Conservation (phyloP, 306 rosid genomes). For the Malus sylvestris region DNA sequence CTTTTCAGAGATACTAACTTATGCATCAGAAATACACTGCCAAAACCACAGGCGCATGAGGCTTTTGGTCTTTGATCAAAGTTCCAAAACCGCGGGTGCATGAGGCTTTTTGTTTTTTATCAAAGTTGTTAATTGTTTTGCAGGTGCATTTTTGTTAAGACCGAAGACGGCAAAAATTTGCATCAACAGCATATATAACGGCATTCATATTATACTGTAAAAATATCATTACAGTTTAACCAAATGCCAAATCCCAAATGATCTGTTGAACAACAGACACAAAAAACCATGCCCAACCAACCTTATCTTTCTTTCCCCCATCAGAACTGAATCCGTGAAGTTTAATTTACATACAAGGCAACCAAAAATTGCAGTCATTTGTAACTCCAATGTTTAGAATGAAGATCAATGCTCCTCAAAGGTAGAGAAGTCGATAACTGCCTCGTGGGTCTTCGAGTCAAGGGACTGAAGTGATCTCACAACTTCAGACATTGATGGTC, state of each 20-base stretch:
- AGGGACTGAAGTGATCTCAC: constrained; percentile 63
- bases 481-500: constrained; percentile 77
- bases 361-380: background rate
- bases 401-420: constrained; percentile 36
- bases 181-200: background rate
- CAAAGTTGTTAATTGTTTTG: too few species aligned
- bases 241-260: background rate
- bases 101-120: too few species aligned
- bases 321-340: background rate
- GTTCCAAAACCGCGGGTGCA: too few species aligned
- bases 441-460: constrained; percentile 25
- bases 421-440: constrained; percentile 28
- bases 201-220: background rate
- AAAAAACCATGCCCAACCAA: constrained; percentile 6
- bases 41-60: too few species aligned
- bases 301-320: background rate
- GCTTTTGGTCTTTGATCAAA: too few species aligned
- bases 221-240: background rate
- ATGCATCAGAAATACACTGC: rapidly evolving
- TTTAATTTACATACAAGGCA: background rate
- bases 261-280: background rate
- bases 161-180: too few species aligned
- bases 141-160: too few species aligned
- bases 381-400: constrained; percentile 22
- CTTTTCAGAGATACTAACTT: too few species aligned